A percentile compares a stretch with the other conserved stretches of the same genome.
These are phyloP conservation scores for Lithocarpus polystachyus DNA, from an alignment of 306 rosid genomes.

Conservation along the genomic window DNA sequence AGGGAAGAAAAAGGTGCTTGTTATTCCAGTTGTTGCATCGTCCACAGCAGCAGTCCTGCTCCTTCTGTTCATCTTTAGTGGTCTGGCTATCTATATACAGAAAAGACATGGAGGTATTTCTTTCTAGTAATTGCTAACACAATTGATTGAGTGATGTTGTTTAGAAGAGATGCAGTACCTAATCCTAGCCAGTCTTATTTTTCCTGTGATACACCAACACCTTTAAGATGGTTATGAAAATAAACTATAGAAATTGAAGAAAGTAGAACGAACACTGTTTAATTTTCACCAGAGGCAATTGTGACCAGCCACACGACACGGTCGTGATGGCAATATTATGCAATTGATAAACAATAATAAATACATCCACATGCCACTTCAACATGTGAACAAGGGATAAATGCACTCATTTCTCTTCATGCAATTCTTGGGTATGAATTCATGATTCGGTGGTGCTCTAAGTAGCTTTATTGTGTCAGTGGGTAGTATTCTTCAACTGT, in stretches of 20 bases:
- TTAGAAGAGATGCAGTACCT: background rate
- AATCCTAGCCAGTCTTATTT: background rate
- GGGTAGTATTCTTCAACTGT: too few species aligned
- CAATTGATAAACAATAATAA: too few species aligned
- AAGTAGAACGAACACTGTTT: too few species aligned
- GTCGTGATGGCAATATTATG: too few species aligned
- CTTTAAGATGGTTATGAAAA: background rate
- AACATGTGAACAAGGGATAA: background rate
- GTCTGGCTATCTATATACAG: constrained; percentile 2
- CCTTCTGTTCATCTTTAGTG: background rate
- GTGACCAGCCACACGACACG: too few species aligned
- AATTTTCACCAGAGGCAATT: background rate
- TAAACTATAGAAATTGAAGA: background rate
- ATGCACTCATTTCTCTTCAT: too few species aligned
- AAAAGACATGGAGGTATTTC: constrained; percentile 14
- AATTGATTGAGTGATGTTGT: background rate
- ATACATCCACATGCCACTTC: too few species aligned
- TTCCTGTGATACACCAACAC: background rate
- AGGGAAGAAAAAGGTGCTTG: background rate
- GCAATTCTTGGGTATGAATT: too few species aligned
- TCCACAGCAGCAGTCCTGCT: background rate
- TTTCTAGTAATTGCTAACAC: background rate
- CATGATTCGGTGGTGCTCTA: too few species aligned
- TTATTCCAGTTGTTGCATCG: constrained; percentile 30
- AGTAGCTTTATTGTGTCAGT: too few species aligned